Conservation (phyloP, 2,329 filamentous ascomycete species). For the Exophiala lecanii-corni region DNA sequence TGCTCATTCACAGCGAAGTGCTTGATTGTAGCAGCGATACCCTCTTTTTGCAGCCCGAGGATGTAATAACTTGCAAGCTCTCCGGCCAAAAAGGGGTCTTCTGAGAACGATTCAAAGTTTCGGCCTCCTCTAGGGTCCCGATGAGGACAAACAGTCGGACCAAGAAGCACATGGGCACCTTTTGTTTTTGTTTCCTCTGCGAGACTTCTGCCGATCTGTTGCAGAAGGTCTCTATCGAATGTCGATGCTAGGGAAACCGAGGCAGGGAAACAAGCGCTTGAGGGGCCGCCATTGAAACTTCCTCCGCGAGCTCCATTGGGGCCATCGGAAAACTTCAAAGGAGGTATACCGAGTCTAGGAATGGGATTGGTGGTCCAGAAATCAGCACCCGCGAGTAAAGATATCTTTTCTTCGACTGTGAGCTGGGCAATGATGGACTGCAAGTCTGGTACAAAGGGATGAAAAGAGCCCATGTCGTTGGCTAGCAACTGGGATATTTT, state of each 20-base stretch:
- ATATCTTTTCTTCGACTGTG: no score
- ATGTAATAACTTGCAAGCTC: conserved; percentile 20
- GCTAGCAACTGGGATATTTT: no score
- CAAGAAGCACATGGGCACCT: conserved; percentile 55
- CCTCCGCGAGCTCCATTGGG: conserved; percentile 66
- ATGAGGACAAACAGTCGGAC: conserved; percentile 62
- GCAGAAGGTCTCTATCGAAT: conserved; percentile 41
- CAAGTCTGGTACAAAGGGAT: no score
- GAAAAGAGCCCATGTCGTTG: no score
- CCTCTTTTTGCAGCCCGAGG: not conserved
- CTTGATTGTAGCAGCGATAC: conserved; percentile 70
- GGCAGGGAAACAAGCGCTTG: conserved; percentile 57
- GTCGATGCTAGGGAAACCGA: conserved; percentile 55
- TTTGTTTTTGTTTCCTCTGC: conserved; percentile 38
- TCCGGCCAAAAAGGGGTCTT: conserved; percentile 28
- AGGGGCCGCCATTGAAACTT: conserved; percentile 62
- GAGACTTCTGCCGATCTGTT: not conserved
- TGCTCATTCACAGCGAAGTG: conserved; percentile 48
- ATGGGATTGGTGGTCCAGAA: conserved; percentile 66
- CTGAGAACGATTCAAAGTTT: conserved; percentile 29
- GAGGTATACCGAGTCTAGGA: conserved; percentile 57
- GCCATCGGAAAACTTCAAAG: conserved; percentile 62
- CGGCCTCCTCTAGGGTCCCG: conserved; percentile 43
- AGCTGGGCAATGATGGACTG: no score
- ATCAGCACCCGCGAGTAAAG: conserved; percentile 49